Percentiles rank a stretch among this genome's conserved stretches.
Evolutionary conservation across 371 early-diverging fungal species (phyloP).

Genomic region (Rozella allomycis): DNA sequence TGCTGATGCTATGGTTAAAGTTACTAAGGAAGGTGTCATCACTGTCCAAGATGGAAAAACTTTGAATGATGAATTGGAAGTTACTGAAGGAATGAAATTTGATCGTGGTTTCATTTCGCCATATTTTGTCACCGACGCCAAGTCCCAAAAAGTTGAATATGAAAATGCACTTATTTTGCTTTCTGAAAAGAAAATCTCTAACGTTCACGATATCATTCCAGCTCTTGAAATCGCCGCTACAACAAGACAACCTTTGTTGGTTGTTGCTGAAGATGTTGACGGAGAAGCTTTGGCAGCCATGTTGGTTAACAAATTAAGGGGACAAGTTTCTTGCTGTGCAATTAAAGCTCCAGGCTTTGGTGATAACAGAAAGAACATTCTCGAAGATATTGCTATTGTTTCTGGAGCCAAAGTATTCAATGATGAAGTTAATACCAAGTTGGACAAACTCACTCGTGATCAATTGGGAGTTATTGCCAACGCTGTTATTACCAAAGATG

Average conservation of each 20-base stretch:
- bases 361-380: conserved; percentile 93
- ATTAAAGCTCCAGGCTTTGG: conserved; percentile 98
- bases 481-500: conserved; percentile 87
- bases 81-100: conserved; percentile 95
- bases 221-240: conserved; percentile 79
- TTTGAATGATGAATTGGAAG: conserved; percentile 79
- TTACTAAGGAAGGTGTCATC: conserved; percentile 97
- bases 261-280: conserved; percentile 91
- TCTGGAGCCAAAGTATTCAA: conserved; percentile 85
- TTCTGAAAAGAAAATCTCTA: conserved; percentile 88
- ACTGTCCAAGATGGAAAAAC: conserved; percentile 97
- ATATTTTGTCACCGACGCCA: conserved; percentile 93
- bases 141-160: conserved; percentile 89
- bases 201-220: conserved; percentile 80
- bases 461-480: conserved; percentile 69
- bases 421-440: conserved; percentile 81
- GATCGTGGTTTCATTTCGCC: conserved; percentile 97
- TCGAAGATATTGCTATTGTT: conserved; percentile 84
- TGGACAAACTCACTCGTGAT: conserved; percentile 72
- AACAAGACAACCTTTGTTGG: conserved; percentile 82
- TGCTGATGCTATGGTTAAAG: conserved; percentile 95
- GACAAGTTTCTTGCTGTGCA: conserved; percentile 80
- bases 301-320: conserved; percentile 93
- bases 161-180: conserved; percentile 90
- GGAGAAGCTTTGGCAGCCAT: conserved; percentile 95